Evolutionary conservation across 768 basidiomycete species (phyloP).

Genomic region (Podaxis carcinomalis): DNA sequence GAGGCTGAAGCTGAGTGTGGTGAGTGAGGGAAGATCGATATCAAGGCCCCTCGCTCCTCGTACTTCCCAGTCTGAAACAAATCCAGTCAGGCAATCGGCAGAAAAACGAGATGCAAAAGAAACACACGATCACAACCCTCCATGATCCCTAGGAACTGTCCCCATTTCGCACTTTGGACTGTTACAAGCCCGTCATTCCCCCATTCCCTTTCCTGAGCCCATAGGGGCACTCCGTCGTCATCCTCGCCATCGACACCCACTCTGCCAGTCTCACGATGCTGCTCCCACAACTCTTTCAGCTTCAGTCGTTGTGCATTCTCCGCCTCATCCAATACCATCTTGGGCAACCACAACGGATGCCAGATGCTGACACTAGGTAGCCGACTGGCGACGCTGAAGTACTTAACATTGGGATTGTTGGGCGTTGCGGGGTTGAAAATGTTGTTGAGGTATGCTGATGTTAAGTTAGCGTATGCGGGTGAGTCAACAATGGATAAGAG

Average conservation of each 20-base stretch:
- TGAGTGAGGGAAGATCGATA: conserved; percentile 51
- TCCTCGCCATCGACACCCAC: conserved; percentile 2
- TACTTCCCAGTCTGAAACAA: conserved; percentile 76
- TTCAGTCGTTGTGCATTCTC: conserved; percentile 57
- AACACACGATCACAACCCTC: conserved; percentile 78
- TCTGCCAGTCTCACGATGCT: conserved; percentile 20
- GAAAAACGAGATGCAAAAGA: neutral
- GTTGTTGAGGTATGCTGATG: conserved; percentile 73
- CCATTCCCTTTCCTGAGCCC: conserved; percentile 53
- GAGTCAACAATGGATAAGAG: conserved; percentile 89
- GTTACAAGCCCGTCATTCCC: conserved; percentile 94
- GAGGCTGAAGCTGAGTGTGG: conserved; percentile 36
- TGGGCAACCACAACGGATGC: conserved; percentile 97
- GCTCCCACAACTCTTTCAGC: conserved; percentile 33
- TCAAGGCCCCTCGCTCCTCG: conserved; percentile 83
- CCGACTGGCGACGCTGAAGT: conserved; percentile 90
- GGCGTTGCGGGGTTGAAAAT: conserved; percentile 84
- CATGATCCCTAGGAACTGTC: conserved; percentile 87
- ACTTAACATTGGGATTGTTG: conserved; percentile 76
- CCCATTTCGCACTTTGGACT: conserved; percentile 92
- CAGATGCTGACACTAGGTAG: conserved; percentile 61
- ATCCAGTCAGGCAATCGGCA: neutral
- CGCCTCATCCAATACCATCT: conserved; percentile 86
- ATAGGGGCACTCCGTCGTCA: conserved; percentile 28
- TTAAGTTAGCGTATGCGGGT: conserved; percentile 93